Conservation (phyloP, 2,329 filamentous ascomycete genomes). For the Drechslerella coelobrocha region DNA sequence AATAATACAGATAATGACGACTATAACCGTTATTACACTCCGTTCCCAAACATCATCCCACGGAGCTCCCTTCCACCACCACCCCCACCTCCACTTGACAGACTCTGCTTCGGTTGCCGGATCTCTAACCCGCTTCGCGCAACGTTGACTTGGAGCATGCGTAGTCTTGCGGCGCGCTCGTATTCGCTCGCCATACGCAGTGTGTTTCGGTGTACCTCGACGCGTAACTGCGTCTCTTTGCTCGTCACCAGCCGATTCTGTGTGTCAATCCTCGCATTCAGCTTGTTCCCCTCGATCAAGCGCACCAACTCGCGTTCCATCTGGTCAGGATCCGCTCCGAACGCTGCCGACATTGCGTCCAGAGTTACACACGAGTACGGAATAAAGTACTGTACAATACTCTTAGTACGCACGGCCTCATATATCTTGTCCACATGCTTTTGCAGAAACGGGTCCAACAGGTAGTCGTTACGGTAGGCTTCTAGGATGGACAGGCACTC, state of each 20-base stretch:
- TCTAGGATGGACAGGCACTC: conserved; percentile 83
- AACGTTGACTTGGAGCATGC: conserved; percentile 79
- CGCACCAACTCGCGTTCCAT: conserved; percentile 76
- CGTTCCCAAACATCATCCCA: conserved; percentile 48
- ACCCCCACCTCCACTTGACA: conserved; percentile 9
- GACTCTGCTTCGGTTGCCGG: conserved; percentile 57
- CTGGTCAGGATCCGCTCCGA: conserved; percentile 68
- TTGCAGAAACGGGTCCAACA: conserved; percentile 86
- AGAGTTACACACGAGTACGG: conserved; percentile 89
- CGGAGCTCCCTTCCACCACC: conserved; percentile 37
- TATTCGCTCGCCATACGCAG: conserved; percentile 74
- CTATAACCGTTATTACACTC: conserved; percentile 7
- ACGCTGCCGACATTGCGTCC: conserved; percentile 76
- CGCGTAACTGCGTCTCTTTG: conserved; percentile 70
- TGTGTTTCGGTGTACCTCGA: conserved; percentile 72
- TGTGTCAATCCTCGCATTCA: conserved; percentile 83
- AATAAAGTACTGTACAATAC: conserved; percentile 89
- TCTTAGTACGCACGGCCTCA: conserved; percentile 79
- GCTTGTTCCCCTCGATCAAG: conserved; percentile 75
- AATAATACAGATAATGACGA: not conserved
- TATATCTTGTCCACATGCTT: conserved; percentile 75
- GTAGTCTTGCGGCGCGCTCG: conserved; percentile 75
- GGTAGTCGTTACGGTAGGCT: conserved; percentile 80
- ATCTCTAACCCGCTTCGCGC: conserved; percentile 77
- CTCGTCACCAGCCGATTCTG: conserved; percentile 80